Evolutionary conservation across 768 basidiomycete genomes (phyloP), one percentile per base, ranked within the genome.

Genomic region (Tricholoma matsutake): DNA sequence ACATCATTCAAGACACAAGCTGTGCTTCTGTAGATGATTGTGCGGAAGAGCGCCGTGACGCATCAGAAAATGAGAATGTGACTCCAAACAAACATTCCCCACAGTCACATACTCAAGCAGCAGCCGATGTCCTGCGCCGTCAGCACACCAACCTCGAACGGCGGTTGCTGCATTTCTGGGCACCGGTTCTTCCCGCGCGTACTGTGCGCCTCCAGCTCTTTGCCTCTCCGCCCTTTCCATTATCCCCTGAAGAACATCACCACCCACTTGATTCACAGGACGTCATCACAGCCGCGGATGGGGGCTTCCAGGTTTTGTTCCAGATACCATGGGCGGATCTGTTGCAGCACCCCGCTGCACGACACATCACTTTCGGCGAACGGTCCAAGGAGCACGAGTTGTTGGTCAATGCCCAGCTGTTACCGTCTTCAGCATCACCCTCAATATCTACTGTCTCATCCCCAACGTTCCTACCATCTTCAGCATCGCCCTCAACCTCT

Each of bases 111-210:
- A 49, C 68, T 39, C 65, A 68, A 32, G 54, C 67, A 5, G 59
- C 72, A 4, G 58, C 69, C 10, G 73, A 74, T 3, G 61, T 70
- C 28, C 68, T 89, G 18, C 81, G 78, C 4, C 79, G 82, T 28
- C 78, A 88, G 57, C 88, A 94, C 63, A 78, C 79, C 14, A 96
- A 95, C 67, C 79, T 96, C 4, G 90, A 94, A 68, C 72, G 80
- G 6, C 86, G 94, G 1, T 75, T 96, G 29, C 85, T 83, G 53
- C 85, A 87, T 0, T 94, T 96, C 73, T 95, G 92, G 92, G 83
- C 88, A 3, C 85, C 86, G 4, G 85, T 84, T 1, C 75, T 95
- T 0, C 68, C 88, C 10, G 79, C 83, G 22, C 83, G 92, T 16
- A 81, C 74, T 3, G 76, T 95, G 10, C 81, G 83, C n/a, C 66